phyloP scores from a whole-genome alignment of 2,329 filamentous ascomycete genomes.

The Epichloe sibirici region DNA sequence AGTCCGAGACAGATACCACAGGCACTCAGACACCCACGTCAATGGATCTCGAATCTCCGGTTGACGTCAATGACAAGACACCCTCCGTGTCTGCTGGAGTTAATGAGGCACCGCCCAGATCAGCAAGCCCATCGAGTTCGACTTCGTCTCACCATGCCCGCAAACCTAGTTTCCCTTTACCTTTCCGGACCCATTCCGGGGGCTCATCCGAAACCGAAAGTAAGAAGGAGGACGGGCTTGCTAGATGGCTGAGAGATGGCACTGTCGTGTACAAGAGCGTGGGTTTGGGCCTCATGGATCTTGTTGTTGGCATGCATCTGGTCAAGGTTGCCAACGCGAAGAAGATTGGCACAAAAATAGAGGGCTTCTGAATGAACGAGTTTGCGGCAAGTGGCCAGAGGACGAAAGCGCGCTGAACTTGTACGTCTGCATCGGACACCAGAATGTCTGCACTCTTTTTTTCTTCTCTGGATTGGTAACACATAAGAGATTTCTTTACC shows the following conservation, averaged over 20 bases:
- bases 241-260: constrained; percentile 44
- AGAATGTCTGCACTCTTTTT: too few relatives aligned
- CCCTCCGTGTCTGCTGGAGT: constrained; percentile 31
- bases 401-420: background rate
- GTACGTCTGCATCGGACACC: too few relatives aligned
- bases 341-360: constrained; percentile 39
- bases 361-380: constrained; percentile 12
- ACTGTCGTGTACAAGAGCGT: constrained; percentile 61
- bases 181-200: constrained; percentile 18
- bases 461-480: background rate
- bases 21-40: constrained; percentile 15
- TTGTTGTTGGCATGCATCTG: constrained; percentile 48
- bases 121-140: constrained; percentile 21
- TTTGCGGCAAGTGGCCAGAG: background rate
- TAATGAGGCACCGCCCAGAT: constrained; percentile 15
- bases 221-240: constrained; percentile 36
- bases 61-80: constrained; percentile 21
- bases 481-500: background rate
- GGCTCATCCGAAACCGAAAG: constrained; percentile 25
- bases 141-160: constrained; percentile 15
- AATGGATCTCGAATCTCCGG: constrained; percentile 4
- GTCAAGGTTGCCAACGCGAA: constrained; percentile 42
- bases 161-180: constrained; percentile 21
- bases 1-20: constrained; percentile 23
- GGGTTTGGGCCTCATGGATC: constrained; percentile 53